phyloP scores from a whole-genome alignment of 2,329 filamentous ascomycete genomes.

The Rosellinia necatrix region DNA sequence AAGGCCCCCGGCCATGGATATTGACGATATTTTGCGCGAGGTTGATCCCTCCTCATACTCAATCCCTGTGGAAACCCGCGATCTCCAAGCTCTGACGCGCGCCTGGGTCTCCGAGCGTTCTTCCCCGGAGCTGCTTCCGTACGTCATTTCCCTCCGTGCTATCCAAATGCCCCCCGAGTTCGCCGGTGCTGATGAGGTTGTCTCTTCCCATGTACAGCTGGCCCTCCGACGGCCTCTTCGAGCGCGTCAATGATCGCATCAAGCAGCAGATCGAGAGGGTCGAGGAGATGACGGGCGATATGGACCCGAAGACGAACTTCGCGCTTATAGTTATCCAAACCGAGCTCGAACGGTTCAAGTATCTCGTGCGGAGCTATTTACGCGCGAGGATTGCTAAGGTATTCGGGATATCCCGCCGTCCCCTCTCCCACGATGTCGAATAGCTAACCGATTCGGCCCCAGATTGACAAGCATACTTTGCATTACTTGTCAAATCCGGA shows the following conservation, averaged over 20 bases:
- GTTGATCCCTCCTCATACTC: conserved; percentile 65
- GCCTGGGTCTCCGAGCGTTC: conserved; percentile 93
- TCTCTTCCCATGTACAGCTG: conserved; percentile 50
- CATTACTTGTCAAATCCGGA: conserved; percentile 68
- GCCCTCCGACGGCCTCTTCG: conserved; percentile 75
- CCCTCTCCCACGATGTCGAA: conserved; percentile 11
- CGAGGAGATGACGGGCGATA: conserved; percentile 78
- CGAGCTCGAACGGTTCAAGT: conserved; percentile 93
- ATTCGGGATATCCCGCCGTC: conserved; percentile 22
- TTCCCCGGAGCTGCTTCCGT: conserved; percentile 86
- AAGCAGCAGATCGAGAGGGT: conserved; percentile 72
- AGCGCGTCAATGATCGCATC: conserved; percentile 76
- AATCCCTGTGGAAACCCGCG: conserved; percentile 65
- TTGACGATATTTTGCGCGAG: conserved; percentile 78
- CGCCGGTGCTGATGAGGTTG: conserved; percentile 13
- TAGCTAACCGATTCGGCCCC: conserved; percentile 32
- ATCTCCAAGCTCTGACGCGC: conserved; percentile 87
- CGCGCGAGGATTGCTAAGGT: conserved; percentile 88
- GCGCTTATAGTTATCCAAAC: conserved; percentile 94
- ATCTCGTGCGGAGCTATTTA: conserved; percentile 81
- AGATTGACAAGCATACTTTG: conserved; percentile 78
- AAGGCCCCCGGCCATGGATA: conserved; percentile 64
- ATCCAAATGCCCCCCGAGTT: not conserved
- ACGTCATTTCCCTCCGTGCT: conserved; percentile 41
- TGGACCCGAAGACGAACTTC: conserved; percentile 92